Conservation (phyloP, 805 yeast species). For the Wickerhamomyces silvicola region DNA sequence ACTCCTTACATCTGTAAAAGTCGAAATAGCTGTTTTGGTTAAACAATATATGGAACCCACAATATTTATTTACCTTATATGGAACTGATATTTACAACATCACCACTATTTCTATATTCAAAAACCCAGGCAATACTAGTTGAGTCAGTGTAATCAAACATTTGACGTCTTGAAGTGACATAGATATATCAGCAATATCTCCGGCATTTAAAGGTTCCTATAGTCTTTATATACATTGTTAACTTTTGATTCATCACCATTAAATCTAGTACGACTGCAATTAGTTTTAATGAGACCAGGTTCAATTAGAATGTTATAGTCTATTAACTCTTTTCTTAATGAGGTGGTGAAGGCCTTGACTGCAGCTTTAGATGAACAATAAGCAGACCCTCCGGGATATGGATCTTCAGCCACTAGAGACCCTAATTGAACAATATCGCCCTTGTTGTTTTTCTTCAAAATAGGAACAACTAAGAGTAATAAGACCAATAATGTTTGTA, state of each 20-base stretch:
- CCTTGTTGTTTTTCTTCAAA: slow-evolving; percentile 59
- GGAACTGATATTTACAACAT: slow-evolving; percentile 62
- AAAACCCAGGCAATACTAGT: slow-evolving; percentile 51
- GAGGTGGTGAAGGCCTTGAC: slow-evolving; percentile 65
- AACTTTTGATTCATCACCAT: slow-evolving; percentile 47
- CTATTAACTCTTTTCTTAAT: slow-evolving; percentile 64
- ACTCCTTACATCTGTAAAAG: slow-evolving; percentile 64
- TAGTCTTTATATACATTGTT: slow-evolving; percentile 49
- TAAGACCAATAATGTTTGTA: slow-evolving; percentile 81
- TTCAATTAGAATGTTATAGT: slow-evolving; percentile 55
- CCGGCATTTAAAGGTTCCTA: slow-evolving; percentile 49
- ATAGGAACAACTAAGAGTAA: slow-evolving; percentile 61
- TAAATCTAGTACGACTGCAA: slow-evolving; percentile 50
- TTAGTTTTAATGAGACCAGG: slow-evolving; percentile 67
- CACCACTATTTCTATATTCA: slow-evolving; percentile 59
- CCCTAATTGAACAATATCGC: slow-evolving; percentile 67
- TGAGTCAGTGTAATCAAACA: slow-evolving; percentile 79
- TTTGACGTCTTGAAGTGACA: slow-evolving; percentile 52
- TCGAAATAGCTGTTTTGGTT: slow-evolving; percentile 61
- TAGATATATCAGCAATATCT: slow-evolving; percentile 57
- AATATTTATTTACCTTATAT: slow-evolving; percentile 62
- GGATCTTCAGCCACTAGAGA: slow-evolving; percentile 75
- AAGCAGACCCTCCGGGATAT: slow-evolving; percentile 55
- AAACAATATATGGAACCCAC: slow-evolving; percentile 63
- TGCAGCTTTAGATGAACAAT: slow-evolving; percentile 69